Evolutionary conservation across 73 alveolate genomes (phyloP).

Genomic region (Tetrahymena elliotti): DNA sequence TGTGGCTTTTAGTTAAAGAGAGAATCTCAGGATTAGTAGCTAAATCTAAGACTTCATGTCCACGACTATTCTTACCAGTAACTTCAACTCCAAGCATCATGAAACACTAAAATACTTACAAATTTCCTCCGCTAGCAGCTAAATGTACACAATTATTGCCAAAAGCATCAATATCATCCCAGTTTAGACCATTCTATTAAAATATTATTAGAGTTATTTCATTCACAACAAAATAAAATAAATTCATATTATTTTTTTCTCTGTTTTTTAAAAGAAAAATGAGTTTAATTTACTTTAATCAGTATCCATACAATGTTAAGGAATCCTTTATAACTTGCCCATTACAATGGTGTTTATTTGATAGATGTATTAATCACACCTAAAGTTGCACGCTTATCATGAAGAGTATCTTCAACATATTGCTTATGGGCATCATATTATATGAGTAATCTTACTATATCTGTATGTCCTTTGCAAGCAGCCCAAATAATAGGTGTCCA

Average conservation of each 20-base stretch:
- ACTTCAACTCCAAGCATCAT: conserved; percentile 25
- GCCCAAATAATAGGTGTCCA: conserved; percentile 46
- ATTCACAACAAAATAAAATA: no score
- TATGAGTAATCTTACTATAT: conserved; percentile 19
- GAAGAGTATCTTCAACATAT: neutral
- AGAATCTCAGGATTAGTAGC: conserved; percentile 25
- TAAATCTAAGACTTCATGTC: conserved; percentile 33
- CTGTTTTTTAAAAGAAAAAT: no score
- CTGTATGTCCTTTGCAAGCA: conserved; percentile 35
- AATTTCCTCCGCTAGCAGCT: conserved; percentile 39
- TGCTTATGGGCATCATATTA: conserved; percentile 6
- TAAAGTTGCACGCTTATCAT: conserved; percentile 8
- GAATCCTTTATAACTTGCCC: conserved; percentile 45
- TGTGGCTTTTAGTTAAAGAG: neutral
- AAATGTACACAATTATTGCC: conserved; percentile 44
- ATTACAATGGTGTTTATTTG: conserved; percentile 18
- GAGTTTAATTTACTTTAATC: neutral
- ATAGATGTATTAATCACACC: conserved; percentile 19
- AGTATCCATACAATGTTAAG: conserved; percentile 26
- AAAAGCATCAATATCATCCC: conserved; percentile 45
- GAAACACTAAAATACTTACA: conserved; percentile 6
- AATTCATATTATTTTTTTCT: no score
- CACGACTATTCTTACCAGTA: conserved; percentile 36
- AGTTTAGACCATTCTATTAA: conserved; percentile 12
- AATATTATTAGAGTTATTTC: neutral